Evolutionary conservation across 2,329 filamentous ascomycete genomes (phyloP), one percentile per base, ranked within the genome.

Genomic region (Diaporthe sp.): DNA sequence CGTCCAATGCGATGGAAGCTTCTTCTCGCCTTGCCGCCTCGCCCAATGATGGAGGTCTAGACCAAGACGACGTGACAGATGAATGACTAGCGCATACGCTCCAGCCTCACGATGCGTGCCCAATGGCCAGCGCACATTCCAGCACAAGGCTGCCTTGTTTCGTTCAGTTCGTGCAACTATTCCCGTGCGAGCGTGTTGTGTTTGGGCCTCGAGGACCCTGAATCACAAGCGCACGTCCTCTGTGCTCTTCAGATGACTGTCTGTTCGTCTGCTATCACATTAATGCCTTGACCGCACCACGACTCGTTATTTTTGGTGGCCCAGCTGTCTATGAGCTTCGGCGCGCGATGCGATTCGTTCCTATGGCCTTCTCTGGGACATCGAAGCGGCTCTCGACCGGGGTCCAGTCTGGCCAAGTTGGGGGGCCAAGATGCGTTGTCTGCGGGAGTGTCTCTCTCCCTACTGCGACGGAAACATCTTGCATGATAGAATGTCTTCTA

Each of bases 281-380:
- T 68, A 45, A 68, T 68, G 64, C 64, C 47, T 54, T 54, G 64
- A 17, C 33, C 30, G 47, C 50, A 40, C 64, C 64, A 54, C 64
- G 64, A 68, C 64, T 68, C 64, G 64, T 40, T 68, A 68, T 54
- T 54, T 68, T 68, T 68, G 45, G 64, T 52, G 42, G 64, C 64
- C 64, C 47, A 40, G 64, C 40, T 66, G 60, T 47, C 60, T 28
- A 22, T 33, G 40, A 47, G 33, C 64, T 54, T 54, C 64, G 64
- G 64, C 64, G 64, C 22, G 45, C 45, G 15, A 68, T 68, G 64
- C 64, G 64, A 68, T 54, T 68, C 64, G 64, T 54, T 54, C 64
- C n/a, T 9, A 68, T 25, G 33, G 5, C n/a, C 33, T 35, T 28
- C n/a, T 54, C 47, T 54, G 64, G 64, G 33, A 19, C 33, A 35